These are phyloP conservation scores for Suillus cothurnatus DNA, from an alignment of 768 basidiomycete genomes.

Conservation along the genomic window DNA sequence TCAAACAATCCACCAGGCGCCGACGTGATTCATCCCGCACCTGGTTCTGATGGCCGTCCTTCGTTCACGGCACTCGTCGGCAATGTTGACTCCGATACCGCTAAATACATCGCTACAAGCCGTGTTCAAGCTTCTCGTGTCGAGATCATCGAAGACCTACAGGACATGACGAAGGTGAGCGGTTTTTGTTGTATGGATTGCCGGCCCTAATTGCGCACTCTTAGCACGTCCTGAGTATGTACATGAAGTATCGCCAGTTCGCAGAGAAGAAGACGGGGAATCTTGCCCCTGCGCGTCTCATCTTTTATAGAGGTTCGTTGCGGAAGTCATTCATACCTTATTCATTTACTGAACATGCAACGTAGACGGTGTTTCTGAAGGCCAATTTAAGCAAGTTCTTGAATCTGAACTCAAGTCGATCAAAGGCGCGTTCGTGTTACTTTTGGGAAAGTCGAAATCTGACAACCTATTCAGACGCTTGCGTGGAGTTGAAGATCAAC, in stretches of 20 bases:
- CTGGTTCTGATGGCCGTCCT: constrained; percentile 76
- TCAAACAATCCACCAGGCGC: constrained; percentile 50
- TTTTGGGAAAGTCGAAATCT: constrained; percentile 3
- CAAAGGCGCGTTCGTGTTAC: constrained; percentile 44
- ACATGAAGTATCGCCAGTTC: constrained; percentile 55
- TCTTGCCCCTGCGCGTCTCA: constrained; percentile 62
- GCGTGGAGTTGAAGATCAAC: constrained; percentile 53
- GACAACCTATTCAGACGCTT: constrained; percentile 53
- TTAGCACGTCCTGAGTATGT: constrained; percentile 58
- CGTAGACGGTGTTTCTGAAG: constrained; percentile 57
- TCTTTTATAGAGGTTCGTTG: constrained; percentile 71
- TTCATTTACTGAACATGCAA: constrained; percentile 10
- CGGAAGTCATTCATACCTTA: background rate
- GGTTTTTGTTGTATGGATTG: background rate
- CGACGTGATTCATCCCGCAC: constrained; percentile 83
- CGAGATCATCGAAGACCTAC: constrained; percentile 77
- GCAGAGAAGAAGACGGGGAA: constrained; percentile 51
- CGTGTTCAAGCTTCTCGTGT: constrained; percentile 67
- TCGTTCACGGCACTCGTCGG: constrained; percentile 83
- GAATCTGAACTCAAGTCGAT: constrained; percentile 63
- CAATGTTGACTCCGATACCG: constrained; percentile 74
- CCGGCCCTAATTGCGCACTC: constrained; percentile 15
- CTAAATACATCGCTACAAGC: constrained; percentile 68
- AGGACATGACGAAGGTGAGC: constrained; percentile 61
- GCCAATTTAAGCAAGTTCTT: constrained; percentile 50